phyloP scores from a whole-genome alignment of 2,329 filamentous ascomycete species.

The Aspergillus uvarum region DNA sequence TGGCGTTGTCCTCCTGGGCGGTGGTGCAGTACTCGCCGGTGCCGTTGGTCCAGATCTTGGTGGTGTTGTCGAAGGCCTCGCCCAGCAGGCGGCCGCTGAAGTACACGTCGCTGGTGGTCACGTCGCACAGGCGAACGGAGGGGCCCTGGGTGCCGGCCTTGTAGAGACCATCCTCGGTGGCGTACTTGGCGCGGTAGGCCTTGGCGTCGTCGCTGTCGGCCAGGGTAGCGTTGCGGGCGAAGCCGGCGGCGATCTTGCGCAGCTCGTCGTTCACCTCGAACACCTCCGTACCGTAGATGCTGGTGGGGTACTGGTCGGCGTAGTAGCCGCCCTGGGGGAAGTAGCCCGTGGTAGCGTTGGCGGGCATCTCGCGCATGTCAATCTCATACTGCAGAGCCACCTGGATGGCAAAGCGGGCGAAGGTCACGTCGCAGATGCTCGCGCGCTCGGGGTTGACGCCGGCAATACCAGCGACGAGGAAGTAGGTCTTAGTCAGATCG shows the following conservation, averaged over 20 bases:
- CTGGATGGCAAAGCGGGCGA: constrained; percentile 69
- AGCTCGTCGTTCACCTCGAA: constrained; percentile 64
- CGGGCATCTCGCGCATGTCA: constrained; percentile 66
- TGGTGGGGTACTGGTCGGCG: constrained; percentile 58
- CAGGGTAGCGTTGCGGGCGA: constrained; percentile 55
- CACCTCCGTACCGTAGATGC: constrained; percentile 67
- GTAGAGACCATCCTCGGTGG: constrained; percentile 33
- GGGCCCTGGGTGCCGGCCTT: constrained; percentile 50
- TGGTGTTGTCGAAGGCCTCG: constrained; percentile 65
- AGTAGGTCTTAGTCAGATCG: constrained; percentile 67
- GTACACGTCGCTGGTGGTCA: constrained; percentile 70
- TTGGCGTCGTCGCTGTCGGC: constrained; percentile 52
- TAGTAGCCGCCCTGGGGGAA: constrained; percentile 60
- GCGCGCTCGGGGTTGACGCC: constrained; percentile 69
- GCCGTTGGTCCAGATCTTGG: constrained; percentile 65
- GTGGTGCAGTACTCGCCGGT: constrained; percentile 68
- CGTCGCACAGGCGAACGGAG: constrained; percentile 63
- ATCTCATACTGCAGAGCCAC: constrained; percentile 76
- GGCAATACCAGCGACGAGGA: constrained; percentile 69
- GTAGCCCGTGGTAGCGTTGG: constrained; percentile 67
- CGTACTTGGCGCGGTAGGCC: constrained; percentile 58
- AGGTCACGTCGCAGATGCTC: constrained; percentile 65
- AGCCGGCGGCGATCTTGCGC: constrained; percentile 52
- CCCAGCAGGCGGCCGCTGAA: constrained; percentile 63
- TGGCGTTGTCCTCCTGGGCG: constrained; percentile 71